Percentiles rank a stretch among this genome's conserved stretches.
phyloP scores from a whole-genome alignment of 106 monocot species.

The Ottelia alismoides region DNA sequence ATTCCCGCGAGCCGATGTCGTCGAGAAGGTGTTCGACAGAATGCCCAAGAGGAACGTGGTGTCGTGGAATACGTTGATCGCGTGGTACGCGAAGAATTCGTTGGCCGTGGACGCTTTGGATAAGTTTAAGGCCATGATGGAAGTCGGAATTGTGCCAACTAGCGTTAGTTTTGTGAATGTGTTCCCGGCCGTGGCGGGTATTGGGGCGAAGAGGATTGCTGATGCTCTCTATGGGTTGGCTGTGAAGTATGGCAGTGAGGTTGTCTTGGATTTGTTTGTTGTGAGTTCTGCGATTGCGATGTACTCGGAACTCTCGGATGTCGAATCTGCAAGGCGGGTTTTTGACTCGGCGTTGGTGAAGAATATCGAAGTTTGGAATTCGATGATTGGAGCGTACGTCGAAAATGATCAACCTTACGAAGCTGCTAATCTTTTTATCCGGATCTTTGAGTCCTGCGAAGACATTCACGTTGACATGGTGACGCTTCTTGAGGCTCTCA shows the following conservation, averaged over 20 bases:
- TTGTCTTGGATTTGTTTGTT: slow-evolving; percentile 38
- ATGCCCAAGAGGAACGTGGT: slow-evolving; percentile 73
- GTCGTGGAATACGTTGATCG: slow-evolving; percentile 78
- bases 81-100: slow-evolving; percentile 32
- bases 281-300: slow-evolving; percentile 53
- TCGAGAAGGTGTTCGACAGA: slow-evolving; percentile 45
- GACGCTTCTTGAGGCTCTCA: slow-evolving; percentile 46
- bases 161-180: slow-evolving; percentile 66
- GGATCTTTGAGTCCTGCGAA: slow-evolving; percentile 23
- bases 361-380: slow-evolving; percentile 86
- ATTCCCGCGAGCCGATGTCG: background rate
- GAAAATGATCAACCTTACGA: slow-evolving; percentile 43
- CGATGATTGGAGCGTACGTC: slow-evolving; percentile 90
- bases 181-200: slow-evolving; percentile 30
- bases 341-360: slow-evolving; percentile 40
- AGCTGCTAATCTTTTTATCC: slow-evolving; percentile 42
- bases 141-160: slow-evolving; percentile 31
- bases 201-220: background rate
- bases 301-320: slow-evolving; percentile 43
- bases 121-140: slow-evolving; percentile 42
- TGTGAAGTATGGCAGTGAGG: slow-evolving; percentile 35
- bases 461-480: slow-evolving; percentile 36
- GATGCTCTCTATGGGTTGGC: slow-evolving; percentile 38
- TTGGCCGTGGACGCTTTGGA: slow-evolving; percentile 27
- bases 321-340: slow-evolving; percentile 28